Base-by-base conservation (phyloP, 305 asterid genomes). In the Striga hermonthica region DNA sequence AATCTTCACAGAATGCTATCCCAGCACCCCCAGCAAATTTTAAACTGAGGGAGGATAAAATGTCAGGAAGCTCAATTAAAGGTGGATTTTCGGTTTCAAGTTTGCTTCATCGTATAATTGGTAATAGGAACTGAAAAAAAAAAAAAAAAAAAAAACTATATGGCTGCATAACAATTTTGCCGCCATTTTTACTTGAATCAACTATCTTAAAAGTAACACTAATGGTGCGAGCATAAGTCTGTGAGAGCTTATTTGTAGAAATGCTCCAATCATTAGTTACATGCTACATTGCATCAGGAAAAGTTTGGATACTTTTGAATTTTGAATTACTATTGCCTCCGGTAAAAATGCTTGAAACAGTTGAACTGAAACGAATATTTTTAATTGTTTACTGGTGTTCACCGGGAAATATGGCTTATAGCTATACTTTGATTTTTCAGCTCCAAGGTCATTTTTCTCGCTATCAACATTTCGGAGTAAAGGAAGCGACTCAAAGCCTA, bases 401-500 rank as follows among this genome's bases (percentile, higher is more conserved):
- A 22, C 50, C 31, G 15, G 10, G 66, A 43, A 34, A 40, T 58
- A 12, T 52, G 45, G 28, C 71, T 60, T 47, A n/a, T n/a, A 60
- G 75, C 73, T 75, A 48, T 16, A 11, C 58, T 57, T 54, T 60
- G 15, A 14, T 10, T 71, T 75, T 78, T 61, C 96, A 87, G 97
- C 86, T 44, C 86, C 95, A 13, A 84, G 85, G 75, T 86, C 95
- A 45, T 87, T 90, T 64, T 87, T 90, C 80, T 88, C 96, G 38
- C 76, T 90, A 48, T 83, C 96, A 3, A 60, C 92, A 50, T 87
- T 90, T 66, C 91, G 97, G 76, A 83, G 88, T 87, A 90, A 90
- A 76, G 92, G 86, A 75, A 82, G 85, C 45, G 97, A 90, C 57
- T 79, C 87, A 5, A 90, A 82, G 82, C 86, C 83, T 49, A 78